A percentile compares a stretch with the other conserved stretches of the same genome.
phyloP scores from a whole-genome alignment of 2,329 filamentous ascomycete species.

The Spiromastix sp. region DNA sequence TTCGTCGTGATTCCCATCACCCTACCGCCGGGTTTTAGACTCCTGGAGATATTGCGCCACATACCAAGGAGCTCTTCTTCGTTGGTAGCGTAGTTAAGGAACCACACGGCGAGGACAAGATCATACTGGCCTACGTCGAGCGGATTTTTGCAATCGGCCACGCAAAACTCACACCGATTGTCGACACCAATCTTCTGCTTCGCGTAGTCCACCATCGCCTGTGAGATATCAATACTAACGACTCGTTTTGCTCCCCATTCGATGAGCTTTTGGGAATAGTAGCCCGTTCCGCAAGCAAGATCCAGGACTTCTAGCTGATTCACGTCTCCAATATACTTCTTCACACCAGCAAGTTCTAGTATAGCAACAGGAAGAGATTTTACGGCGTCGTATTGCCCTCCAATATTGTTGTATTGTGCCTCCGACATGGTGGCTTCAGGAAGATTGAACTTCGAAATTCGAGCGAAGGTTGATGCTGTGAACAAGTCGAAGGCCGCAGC shows the following conservation, averaged over 20 bases:
- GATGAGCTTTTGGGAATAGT: slow-evolving; percentile 23
- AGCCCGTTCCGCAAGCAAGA: slow-evolving; percentile 29
- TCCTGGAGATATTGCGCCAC: slow-evolving; percentile 25
- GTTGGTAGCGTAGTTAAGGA: slow-evolving; percentile 28
- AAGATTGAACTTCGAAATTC: too few species aligned
- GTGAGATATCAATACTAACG: slow-evolving; percentile 27
- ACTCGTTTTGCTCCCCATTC: slow-evolving; percentile 25
- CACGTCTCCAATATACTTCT: slow-evolving; percentile 7
- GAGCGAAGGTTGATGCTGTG: too few species aligned
- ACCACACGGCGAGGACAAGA: slow-evolving; percentile 26
- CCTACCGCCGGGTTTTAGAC: slow-evolving; percentile 25
- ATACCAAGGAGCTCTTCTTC: slow-evolving; percentile 21
- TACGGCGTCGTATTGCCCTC: neutral
- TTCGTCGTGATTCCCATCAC: slow-evolving; percentile 23
- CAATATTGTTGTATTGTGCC: slow-evolving; percentile 5
- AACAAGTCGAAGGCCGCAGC: too few species aligned
- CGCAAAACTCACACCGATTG: slow-evolving; percentile 6
- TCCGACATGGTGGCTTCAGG: too few species aligned
- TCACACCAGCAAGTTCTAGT: neutral
- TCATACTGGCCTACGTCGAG: slow-evolving; percentile 22
- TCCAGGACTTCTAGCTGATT: slow-evolving; percentile 22
- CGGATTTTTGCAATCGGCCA: slow-evolving; percentile 20
- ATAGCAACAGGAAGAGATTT: neutral
- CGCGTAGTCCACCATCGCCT: slow-evolving; percentile 23
- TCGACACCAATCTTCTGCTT: slow-evolving; percentile 5